Evolutionary conservation across 2,329 filamentous ascomycete species (phyloP).

Genomic region (Nothophaeocryptopus gaeumannii): DNA sequence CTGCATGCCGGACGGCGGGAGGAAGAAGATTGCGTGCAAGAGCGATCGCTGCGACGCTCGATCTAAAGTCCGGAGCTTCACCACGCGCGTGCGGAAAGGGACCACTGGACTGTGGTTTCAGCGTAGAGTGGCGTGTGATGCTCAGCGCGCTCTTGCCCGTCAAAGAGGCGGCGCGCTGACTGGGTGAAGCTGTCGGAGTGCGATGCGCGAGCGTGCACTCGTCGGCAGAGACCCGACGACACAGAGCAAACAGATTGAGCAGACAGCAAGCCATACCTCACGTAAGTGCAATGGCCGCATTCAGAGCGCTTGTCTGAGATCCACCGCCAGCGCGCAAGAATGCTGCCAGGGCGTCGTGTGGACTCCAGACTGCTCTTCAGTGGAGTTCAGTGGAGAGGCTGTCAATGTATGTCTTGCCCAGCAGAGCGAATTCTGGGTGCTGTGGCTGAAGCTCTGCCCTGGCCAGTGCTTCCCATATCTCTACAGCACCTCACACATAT

Average conservation of each 20-base stretch:
- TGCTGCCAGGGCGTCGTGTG: constrained; percentile 14
- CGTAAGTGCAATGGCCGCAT: constrained; percentile 20
- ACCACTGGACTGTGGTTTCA: constrained; percentile 8
- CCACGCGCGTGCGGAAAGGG: neutral
- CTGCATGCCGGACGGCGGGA: constrained; percentile 9
- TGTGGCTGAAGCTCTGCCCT: constrained; percentile 18
- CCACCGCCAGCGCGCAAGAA: constrained; percentile 16
- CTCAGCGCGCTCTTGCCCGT: neutral
- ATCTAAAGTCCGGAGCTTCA: constrained; percentile 2
- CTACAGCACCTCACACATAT: neutral
- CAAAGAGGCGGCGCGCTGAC: constrained; percentile 12
- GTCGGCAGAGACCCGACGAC: neutral
- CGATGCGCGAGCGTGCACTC: neutral
- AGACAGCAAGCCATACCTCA: neutral
- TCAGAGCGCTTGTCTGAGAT: constrained; percentile 12
- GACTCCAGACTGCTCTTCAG: neutral
- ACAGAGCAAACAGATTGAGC: neutral
- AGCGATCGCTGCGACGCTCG: constrained; percentile 8
- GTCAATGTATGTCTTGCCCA: constrained; percentile 19
- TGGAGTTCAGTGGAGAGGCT: neutral
- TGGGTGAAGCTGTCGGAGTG: constrained; percentile 1
- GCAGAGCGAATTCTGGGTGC: constrained; percentile 7
- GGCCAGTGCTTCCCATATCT: constrained; percentile 1
- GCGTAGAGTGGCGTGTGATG: constrained; percentile 19
- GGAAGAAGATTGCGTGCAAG: constrained; percentile 18